Base-by-base conservation (phyloP, 140 eudicot species). In the Ambrosia hybrid region DNA sequence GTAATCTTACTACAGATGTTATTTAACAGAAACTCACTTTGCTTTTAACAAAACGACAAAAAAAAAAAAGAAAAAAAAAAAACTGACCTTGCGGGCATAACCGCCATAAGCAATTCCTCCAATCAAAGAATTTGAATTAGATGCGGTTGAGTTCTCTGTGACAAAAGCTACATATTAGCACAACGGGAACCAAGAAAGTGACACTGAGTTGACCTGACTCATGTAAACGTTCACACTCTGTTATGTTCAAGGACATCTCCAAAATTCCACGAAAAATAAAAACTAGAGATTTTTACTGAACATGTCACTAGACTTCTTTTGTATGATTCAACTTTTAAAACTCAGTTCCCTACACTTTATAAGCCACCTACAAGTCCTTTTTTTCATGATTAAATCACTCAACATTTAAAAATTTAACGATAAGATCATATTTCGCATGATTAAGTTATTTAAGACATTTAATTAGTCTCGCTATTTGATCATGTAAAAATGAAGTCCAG, bases 91-190 rank as follows among this genome's bases (percentile, higher is more conserved):
- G 61, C 99, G 83, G 6, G 97, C 99, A 76, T 90, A 93, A 46
- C 97, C 96, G 59, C 99, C 99, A 62, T 87, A 93, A 65, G 94
- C 99, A 62, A 93, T 83, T 17, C 97, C 96, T 13, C 88, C 87
- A 43, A 93, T 84, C 78, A 86, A 82, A 66, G 96, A 91, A 75
- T 73, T 68, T 45, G 86, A 70, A 41, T 60, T 37, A 6, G 16
- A 55, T 53, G 66, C 11, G 57, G 16, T 21, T 43, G 46, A 45
- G 62, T 55, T 83, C 37, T 53, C 85, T 51, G 71, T 34, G 26
- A n/a, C 4, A n/a, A 72, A 51, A 51, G 33, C n/a, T 9, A 70
- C 1, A 9, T 11, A 41, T 52, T 65, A 21, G 11, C 21, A 21
- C 51, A 36, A 39, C 45, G 2, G 41, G 65, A 10, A 59, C 10